Evolutionary conservation across 352 stramenopile species (phyloP).

Genomic region (Phytophthora agathidicida): DNA sequence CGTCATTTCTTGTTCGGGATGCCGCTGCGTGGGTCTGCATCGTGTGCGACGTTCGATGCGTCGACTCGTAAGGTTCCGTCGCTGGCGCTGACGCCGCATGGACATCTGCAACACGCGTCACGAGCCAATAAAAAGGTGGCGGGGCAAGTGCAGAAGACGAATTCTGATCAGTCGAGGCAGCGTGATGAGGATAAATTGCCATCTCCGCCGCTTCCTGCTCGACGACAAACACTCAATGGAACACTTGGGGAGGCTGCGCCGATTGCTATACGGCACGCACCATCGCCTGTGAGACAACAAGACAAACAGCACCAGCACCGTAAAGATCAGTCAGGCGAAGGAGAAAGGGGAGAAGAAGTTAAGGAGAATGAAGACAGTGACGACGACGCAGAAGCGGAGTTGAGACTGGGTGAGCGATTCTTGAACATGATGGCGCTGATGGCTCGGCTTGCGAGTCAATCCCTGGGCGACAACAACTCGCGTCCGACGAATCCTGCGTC

Average conservation of each 20-base stretch:
- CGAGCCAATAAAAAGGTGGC: constrained; percentile 19
- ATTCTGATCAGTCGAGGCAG: background rate
- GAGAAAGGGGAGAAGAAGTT: background rate
- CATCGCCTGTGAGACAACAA: background rate
- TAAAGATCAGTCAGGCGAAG: background rate
- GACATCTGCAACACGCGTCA: constrained; percentile 26
- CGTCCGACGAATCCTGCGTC: too few relatives aligned
- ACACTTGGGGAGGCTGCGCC: background rate
- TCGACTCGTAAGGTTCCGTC: constrained; percentile 40
- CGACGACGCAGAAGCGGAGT: constrained; percentile 18
- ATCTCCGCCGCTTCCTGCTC: constrained; percentile 1
- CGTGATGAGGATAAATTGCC: background rate
- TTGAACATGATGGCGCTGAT: constrained; percentile 64
- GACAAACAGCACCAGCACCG: too few relatives aligned
- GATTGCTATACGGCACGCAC: background rate
- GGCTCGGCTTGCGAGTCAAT: constrained; percentile 40
- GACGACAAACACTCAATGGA: constrained; percentile 1
- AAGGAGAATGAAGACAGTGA: background rate
- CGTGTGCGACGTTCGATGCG: constrained; percentile 28
- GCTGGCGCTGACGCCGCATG: constrained; percentile 56
- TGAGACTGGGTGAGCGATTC: constrained; percentile 61
- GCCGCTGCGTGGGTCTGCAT: constrained; percentile 8
- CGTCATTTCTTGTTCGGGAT: background rate
- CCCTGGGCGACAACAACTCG: constrained; percentile 12
- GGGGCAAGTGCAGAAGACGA: background rate